Percentiles rank a stretch among this genome's conserved stretches.
These are phyloP conservation scores for Pseudophaeomoniella oleicola DNA, from an alignment of 2,329 filamentous ascomycete genomes.

Conservation along the genomic window DNA sequence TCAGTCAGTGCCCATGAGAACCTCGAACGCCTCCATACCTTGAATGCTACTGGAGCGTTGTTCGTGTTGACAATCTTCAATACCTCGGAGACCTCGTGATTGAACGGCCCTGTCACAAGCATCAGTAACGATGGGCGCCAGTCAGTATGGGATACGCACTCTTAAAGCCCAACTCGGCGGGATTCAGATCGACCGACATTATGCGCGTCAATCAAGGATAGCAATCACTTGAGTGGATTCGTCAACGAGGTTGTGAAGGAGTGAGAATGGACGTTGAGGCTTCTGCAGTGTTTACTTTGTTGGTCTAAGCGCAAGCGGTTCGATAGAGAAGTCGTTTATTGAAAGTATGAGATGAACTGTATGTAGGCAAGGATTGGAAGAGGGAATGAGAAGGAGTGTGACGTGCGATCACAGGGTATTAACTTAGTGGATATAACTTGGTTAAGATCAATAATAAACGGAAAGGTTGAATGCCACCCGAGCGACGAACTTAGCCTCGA, in stretches of 20 bases:
- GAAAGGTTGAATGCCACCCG: background rate
- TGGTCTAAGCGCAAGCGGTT: too few species aligned
- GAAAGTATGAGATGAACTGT: slow-evolving; percentile 4
- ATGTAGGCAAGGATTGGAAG: slow-evolving; percentile 8
- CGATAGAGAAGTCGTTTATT: too few species aligned
- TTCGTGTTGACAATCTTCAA: slow-evolving; percentile 45
- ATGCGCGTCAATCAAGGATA: slow-evolving; percentile 19
- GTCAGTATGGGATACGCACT: slow-evolving; percentile 37
- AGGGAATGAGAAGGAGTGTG: slow-evolving; percentile 9
- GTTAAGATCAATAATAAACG: too few species aligned
- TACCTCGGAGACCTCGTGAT: slow-evolving; percentile 47
- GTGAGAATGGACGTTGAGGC: too few species aligned
- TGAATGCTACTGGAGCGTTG: slow-evolving; percentile 47
- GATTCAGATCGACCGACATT: slow-evolving; percentile 94
- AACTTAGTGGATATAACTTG: too few species aligned
- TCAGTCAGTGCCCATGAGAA: slow-evolving; percentile 12
- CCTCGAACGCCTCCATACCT: slow-evolving; percentile 27
- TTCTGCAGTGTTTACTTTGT: too few species aligned
- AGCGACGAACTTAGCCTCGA: too few species aligned
- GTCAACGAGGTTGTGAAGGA: too few species aligned
- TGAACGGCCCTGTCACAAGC: slow-evolving; percentile 41
- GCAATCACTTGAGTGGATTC: slow-evolving; percentile 4
- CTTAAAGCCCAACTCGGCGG: slow-evolving; percentile 80
- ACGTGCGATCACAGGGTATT: background rate
- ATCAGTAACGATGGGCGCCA: slow-evolving; percentile 5